These are phyloP conservation scores for Tubosaeta sp. DNA, from an alignment of 768 basidiomycete species.

Conservation along the genomic window DNA sequence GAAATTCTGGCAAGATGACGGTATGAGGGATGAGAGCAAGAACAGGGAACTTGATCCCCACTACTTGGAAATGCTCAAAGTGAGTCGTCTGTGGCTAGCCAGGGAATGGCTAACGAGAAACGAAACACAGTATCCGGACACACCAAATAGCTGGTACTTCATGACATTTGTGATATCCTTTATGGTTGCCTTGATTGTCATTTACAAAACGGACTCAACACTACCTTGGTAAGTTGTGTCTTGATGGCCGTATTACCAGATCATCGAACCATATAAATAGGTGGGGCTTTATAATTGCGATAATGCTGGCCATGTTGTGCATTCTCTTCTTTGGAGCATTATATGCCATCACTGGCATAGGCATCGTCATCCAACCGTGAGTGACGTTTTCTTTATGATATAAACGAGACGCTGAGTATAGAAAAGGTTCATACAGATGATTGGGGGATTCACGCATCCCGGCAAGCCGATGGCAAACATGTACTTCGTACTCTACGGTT, in stretches of 20 bases:
- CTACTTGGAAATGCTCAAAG: conserved; percentile 45
- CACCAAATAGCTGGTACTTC: conserved; percentile 34
- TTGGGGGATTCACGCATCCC: conserved; percentile 32
- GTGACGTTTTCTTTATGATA: conserved; percentile 4
- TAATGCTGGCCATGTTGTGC: conserved; percentile 48
- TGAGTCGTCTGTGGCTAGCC: conserved; percentile 23
- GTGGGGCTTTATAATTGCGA: conserved; percentile 49
- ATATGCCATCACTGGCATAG: conserved; percentile 44
- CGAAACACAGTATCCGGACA: conserved; percentile 31
- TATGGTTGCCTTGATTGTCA: conserved; percentile 49
- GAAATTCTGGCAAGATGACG: conserved; percentile 34
- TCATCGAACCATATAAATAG: not conserved
- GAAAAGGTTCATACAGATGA: conserved; percentile 34
- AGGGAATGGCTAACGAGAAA: not conserved
- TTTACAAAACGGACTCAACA: conserved; percentile 50
- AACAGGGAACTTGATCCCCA: conserved; percentile 49
- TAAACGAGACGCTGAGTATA: not conserved
- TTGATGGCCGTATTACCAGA: not conserved
- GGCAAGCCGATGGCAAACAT: conserved; percentile 44
- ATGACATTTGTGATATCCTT: conserved; percentile 26
- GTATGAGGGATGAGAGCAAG: conserved; percentile 28
- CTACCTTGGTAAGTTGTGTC: conserved; percentile 43
- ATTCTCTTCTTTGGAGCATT: conserved; percentile 53
- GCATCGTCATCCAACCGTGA: conserved; percentile 23
- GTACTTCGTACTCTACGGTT: conserved; percentile 43